Evolutionary conservation across 352 stramenopile genomes (phyloP).

Genomic region (Pythium coloratum): DNA sequence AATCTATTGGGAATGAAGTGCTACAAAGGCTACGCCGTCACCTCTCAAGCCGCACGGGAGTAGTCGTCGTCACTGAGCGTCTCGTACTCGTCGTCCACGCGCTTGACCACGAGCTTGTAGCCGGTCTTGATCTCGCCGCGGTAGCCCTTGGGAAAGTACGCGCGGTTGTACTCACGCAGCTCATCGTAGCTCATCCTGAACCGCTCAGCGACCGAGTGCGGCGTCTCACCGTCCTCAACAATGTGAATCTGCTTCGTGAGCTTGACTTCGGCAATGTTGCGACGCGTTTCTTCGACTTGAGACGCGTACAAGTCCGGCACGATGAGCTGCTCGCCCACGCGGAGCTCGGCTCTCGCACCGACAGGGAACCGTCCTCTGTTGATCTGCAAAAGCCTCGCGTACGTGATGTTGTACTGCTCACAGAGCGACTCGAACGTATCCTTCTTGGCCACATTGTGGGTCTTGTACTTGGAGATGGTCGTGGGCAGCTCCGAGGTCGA

Average conservation of each 20-base stretch:
- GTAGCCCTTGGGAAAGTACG: constrained; percentile 87
- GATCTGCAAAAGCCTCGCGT: constrained; percentile 70
- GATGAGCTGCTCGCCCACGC: constrained; percentile 64
- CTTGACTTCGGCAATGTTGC: constrained; percentile 77
- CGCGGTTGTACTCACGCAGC: constrained; percentile 82
- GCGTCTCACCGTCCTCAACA: constrained; percentile 74
- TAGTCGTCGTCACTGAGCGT: constrained; percentile 1
- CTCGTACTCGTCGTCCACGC: constrained; percentile 33
- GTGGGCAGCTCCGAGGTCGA: constrained; percentile 26
- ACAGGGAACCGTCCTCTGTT: constrained; percentile 73
- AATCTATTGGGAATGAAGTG: neutral
- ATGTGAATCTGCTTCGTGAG: constrained; percentile 88
- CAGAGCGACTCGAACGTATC: constrained; percentile 83
- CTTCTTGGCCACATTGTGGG: constrained; percentile 41
- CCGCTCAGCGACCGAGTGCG: constrained; percentile 49
- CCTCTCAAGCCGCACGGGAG: neutral
- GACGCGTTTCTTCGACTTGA: constrained; percentile 48
- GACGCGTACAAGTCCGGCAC: constrained; percentile 66
- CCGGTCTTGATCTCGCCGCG: constrained; percentile 72
- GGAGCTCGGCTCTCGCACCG: constrained; percentile 60
- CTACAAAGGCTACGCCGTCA: neutral
- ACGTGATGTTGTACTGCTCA: constrained; percentile 63
- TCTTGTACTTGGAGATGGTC: constrained; percentile 69
- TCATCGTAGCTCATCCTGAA: constrained; percentile 87
- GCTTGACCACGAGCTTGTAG: constrained; percentile 85